phyloP scores from a whole-genome alignment of 2,329 filamentous ascomycete species.

The Aspergillus neoniger region DNA sequence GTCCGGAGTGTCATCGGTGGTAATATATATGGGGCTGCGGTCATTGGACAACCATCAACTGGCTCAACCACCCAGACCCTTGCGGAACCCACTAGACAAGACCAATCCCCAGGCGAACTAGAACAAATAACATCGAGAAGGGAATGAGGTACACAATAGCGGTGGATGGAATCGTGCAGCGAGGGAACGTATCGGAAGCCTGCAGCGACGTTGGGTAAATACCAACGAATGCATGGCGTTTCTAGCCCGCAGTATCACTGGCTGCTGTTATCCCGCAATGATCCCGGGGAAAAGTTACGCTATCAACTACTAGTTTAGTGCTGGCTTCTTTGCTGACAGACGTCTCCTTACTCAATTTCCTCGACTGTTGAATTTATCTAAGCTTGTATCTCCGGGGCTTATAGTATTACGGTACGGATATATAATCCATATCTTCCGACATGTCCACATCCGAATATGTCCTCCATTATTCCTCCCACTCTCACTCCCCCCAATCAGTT shows the following conservation, averaged over 20 bases:
- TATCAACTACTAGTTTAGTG: background rate
- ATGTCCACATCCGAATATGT: background rate
- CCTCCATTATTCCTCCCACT: background rate
- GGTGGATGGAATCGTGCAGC: background rate
- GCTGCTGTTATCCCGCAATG: background rate
- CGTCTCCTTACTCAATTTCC: too few relatives aligned
- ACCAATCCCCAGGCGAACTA: background rate
- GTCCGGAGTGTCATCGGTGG: conserved; percentile 8
- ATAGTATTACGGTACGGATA: background rate
- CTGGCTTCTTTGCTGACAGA: background rate
- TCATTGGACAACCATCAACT: conserved; percentile 18
- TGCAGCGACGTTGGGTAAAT: background rate
- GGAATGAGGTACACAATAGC: background rate
- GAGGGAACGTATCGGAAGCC: background rate
- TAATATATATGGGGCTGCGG: background rate
- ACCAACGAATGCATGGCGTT: background rate
- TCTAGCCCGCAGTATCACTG: background rate
- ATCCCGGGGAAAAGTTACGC: background rate
- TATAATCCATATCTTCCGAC: background rate
- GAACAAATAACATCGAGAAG: background rate
- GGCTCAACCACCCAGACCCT: background rate
- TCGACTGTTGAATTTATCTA: background rate
- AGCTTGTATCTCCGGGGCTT: background rate
- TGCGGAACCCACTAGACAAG: background rate
- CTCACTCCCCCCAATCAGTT: background rate